These are phyloP conservation scores for Cryptococcus sp. DNA, from an alignment of 1,284 basidiomycete species.

Conservation along the genomic window DNA sequence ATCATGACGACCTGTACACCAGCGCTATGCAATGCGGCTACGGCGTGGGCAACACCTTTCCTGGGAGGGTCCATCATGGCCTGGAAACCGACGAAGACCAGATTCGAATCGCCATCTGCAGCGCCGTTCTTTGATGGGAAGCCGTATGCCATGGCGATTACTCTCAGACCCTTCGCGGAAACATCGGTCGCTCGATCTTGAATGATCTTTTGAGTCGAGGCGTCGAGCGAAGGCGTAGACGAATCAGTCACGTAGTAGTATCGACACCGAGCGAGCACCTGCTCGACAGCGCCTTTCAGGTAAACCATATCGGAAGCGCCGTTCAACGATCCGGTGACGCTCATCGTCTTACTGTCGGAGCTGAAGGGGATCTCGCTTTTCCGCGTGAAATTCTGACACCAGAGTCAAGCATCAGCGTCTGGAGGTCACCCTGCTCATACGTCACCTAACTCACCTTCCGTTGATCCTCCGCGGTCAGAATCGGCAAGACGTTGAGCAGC, in stretches of 20 bases:
- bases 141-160: constrained; percentile 89
- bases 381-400: constrained; percentile 64
- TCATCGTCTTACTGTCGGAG: constrained; percentile 92
- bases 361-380: constrained; percentile 82
- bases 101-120: constrained; percentile 49
- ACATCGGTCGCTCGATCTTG: constrained; percentile 68
- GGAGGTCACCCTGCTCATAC: neutral
- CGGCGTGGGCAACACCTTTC: constrained; percentile 86
- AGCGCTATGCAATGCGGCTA: constrained; percentile 73
- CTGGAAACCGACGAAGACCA: constrained; percentile 89
- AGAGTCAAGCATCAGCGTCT: constrained; percentile 1
- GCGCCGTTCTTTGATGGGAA: constrained; percentile 60
- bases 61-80: constrained; percentile 96
- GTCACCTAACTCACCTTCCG: constrained; percentile 60
- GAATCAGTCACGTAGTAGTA: constrained; percentile 85
- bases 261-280: constrained; percentile 78
- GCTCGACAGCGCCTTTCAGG: constrained; percentile 90
- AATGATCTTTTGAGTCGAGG: constrained; percentile 67
- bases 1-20: constrained; percentile 98
- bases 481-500: constrained; percentile 75
- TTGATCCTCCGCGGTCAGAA: constrained; percentile 70
- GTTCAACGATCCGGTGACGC: constrained; percentile 69
- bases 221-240: constrained; percentile 75
- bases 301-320: constrained; percentile 72
- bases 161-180: constrained; percentile 75